Conservation (phyloP, 2,329 filamentous ascomycete species). For the Diaporthe sp. region DNA sequence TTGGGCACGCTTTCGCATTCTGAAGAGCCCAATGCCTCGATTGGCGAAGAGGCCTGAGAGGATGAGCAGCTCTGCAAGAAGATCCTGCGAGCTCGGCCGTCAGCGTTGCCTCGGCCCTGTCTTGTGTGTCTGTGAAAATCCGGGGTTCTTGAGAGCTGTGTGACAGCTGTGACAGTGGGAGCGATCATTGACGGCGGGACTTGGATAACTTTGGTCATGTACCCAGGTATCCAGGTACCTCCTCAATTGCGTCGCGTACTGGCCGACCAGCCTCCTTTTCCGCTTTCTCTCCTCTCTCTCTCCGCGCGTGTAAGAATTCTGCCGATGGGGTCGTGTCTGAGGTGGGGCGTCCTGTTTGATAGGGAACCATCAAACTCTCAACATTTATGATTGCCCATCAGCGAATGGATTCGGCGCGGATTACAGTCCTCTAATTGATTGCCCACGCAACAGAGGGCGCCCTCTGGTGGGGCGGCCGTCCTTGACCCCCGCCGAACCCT, state of each 20-base stretch:
- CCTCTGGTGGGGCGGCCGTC: slow-evolving; percentile 12
- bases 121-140: neutral
- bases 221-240: neutral
- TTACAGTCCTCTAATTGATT: slow-evolving; percentile 7
- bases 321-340: slow-evolving; percentile 15
- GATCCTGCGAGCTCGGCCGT: neutral
- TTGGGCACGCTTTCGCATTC: neutral
- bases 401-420: slow-evolving; percentile 22
- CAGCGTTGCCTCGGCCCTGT: neutral
- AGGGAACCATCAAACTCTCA: slow-evolving; percentile 29
- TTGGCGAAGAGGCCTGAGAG: neutral
- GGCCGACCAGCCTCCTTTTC: slow-evolving; percentile 24
- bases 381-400: slow-evolving; percentile 28
- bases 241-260: neutral
- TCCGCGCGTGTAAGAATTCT: slow-evolving; percentile 26
- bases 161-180: neutral
- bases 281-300: neutral
- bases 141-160: neutral
- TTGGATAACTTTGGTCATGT: neutral
- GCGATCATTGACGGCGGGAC: neutral
- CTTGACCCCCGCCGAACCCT: slow-evolving; percentile 4
- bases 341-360: slow-evolving; percentile 2
- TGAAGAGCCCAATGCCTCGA: slow-evolving; percentile 1
- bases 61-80: neutral
- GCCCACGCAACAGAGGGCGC: neutral